phyloP scores from a whole-genome alignment of 2,329 filamentous ascomycete genomes.

The Bipolaris zeicola region DNA sequence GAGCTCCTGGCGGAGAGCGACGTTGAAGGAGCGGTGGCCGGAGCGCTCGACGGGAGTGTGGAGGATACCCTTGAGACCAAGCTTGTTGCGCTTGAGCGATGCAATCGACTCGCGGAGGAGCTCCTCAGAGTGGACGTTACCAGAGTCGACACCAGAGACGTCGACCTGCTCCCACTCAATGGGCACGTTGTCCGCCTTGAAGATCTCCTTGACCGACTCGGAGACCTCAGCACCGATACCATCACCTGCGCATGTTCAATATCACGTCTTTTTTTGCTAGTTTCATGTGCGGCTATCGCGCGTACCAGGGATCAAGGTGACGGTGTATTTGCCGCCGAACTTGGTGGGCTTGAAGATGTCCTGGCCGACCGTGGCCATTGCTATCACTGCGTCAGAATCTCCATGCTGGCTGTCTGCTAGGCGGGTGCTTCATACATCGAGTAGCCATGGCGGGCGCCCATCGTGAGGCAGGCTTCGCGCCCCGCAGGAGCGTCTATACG shows the following conservation, averaged over 20 bases:
- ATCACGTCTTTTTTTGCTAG: slow-evolving; percentile 11
- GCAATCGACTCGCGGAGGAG: slow-evolving; percentile 95
- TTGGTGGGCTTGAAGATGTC: slow-evolving; percentile 99
- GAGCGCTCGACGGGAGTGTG: slow-evolving; percentile 97
- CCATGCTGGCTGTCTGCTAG: background rate
- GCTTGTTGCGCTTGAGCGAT: slow-evolving; percentile 97
- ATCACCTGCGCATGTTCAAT: slow-evolving; percentile 63
- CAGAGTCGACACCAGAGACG: slow-evolving; percentile 86
- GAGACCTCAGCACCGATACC: slow-evolving; percentile 98
- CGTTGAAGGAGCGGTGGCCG: slow-evolving; percentile 99
- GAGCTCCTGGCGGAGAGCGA: slow-evolving; percentile 97
- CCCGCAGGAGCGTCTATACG: slow-evolving; percentile 61
- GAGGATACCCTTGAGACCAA: slow-evolving; percentile 97
- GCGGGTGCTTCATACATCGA: slow-evolving; percentile 56
- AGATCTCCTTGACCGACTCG: slow-evolving; percentile 97
- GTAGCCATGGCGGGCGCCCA: slow-evolving; percentile 59
- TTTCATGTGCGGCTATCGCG: slow-evolving; percentile 24
- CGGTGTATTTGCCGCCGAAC: slow-evolving; percentile 99
- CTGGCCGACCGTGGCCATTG: slow-evolving; percentile 72
- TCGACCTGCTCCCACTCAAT: slow-evolving; percentile 99
- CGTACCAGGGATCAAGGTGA: slow-evolving; percentile 92
- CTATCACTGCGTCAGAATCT: slow-evolving; percentile 30
- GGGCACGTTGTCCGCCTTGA: slow-evolving; percentile 99
- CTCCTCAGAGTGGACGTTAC: slow-evolving; percentile 86
- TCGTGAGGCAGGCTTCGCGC: slow-evolving; percentile 55